These are phyloP conservation scores for Solanum stenotomum DNA, from an alignment of 257 asterid species.

Conservation along the genomic window DNA sequence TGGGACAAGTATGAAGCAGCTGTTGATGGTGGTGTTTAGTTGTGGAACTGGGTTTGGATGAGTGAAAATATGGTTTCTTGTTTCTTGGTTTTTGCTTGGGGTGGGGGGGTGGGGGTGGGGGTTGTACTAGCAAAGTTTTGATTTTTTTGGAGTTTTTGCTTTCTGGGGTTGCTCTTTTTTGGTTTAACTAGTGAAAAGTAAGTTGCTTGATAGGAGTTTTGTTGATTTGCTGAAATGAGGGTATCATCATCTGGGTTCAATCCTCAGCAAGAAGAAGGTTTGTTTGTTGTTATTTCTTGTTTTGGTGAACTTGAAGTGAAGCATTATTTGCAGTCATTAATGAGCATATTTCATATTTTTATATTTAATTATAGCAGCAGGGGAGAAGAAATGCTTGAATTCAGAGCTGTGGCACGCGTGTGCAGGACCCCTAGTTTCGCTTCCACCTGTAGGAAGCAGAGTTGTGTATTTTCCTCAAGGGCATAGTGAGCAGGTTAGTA, in stretches of 20 bases:
- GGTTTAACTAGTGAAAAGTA: neutral
- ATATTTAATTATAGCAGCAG: conserved; percentile 17
- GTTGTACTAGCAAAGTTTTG: conserved; percentile 1
- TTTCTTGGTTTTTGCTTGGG: conserved; percentile 27
- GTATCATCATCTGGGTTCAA: conserved; percentile 52
- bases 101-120: conserved; percentile 23
- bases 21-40: conserved; percentile 18
- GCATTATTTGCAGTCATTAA: neutral
- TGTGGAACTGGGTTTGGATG: conserved; percentile 50
- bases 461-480: conserved; percentile 93
- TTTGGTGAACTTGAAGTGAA: neutral
- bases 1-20: conserved; percentile 8
- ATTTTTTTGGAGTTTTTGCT: neutral
- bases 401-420: conserved; percentile 98
- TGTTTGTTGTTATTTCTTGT: neutral
- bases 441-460: conserved; percentile 80
- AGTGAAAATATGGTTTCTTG: conserved; percentile 14
- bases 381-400: conserved; percentile 88
- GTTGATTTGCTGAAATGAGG: conserved; percentile 51
- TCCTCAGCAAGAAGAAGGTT: conserved; percentile 77
- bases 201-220: conserved; percentile 10
- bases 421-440: conserved; percentile 91
- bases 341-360: neutral
- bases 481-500: conserved; percentile 79
- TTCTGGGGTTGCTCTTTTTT: neutral